phyloP scores from a whole-genome alignment of 139 green algal species.

The Picochlorum sp. region DNA sequence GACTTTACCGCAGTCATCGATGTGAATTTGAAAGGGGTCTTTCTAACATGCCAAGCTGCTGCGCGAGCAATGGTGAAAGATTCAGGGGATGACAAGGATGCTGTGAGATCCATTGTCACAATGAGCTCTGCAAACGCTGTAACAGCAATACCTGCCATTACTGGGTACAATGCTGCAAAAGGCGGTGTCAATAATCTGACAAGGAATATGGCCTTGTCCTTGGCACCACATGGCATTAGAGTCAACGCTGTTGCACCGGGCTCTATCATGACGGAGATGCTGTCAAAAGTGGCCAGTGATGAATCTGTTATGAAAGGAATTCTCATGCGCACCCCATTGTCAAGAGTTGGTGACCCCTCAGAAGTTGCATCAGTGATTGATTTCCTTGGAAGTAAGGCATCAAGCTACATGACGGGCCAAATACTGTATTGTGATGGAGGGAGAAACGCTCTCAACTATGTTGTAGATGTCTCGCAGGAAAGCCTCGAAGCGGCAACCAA shows the following conservation, averaged over 20 bases:
- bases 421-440: constrained; percentile 75
- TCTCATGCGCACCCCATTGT: constrained; percentile 61
- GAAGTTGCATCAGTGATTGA: constrained; percentile 57
- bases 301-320: constrained; percentile 17
- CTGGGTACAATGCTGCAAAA: constrained; percentile 71
- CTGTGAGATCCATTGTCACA: constrained; percentile 54
- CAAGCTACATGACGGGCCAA: constrained; percentile 72
- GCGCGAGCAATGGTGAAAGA: constrained; percentile 58
- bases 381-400: constrained; percentile 62
- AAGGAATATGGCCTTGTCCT: constrained; percentile 62
- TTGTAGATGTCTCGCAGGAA: constrained; percentile 28
- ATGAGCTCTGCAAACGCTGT: constrained; percentile 76
- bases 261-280: constrained; percentile 75
- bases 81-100: not conserved
- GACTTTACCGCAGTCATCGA: constrained; percentile 71
- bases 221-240: constrained; percentile 68
- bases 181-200: constrained; percentile 81
- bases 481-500: not conserved
- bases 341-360: constrained; percentile 58
- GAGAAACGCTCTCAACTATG: constrained; percentile 73
- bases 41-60: constrained; percentile 57
- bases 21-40: constrained; percentile 83
- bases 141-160: constrained; percentile 62
- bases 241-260: constrained; percentile 79
- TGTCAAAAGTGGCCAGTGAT: constrained; percentile 28